Evolutionary conservation across 2,329 filamentous ascomycete genomes (phyloP).

Genomic region (Scolecobasidium constrictum): DNA sequence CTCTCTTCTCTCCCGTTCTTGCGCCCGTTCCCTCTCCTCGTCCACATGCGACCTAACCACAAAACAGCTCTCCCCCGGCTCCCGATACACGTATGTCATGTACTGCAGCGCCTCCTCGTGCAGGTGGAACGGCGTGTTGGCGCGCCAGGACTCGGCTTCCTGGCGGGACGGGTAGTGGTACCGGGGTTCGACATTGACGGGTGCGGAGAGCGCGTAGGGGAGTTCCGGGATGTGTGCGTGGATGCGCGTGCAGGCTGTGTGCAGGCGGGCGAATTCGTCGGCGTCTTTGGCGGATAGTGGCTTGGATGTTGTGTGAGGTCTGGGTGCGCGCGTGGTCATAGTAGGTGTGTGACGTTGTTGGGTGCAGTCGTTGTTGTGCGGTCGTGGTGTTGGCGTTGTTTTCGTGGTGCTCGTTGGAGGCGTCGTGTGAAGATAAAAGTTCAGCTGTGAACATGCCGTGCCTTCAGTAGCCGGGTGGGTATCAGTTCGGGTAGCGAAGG

Average conservation of each 20-base stretch:
- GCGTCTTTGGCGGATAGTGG: constrained; percentile 11
- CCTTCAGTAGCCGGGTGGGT: too few relatives aligned
- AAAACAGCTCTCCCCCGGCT: constrained; percentile 39
- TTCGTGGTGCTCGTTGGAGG: too few relatives aligned
- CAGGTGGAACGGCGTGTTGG: constrained; percentile 40
- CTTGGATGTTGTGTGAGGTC: too few relatives aligned
- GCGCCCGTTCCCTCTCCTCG: constrained; percentile 38
- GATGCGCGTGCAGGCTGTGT: constrained; percentile 32
- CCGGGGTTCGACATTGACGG: constrained; percentile 27
- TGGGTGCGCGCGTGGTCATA: too few relatives aligned
- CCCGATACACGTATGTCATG: constrained; percentile 49
- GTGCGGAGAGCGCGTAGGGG: constrained; percentile 38
- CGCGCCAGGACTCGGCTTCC: constrained; percentile 29
- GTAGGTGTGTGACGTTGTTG: too few relatives aligned
- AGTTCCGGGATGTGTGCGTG: constrained; percentile 27
- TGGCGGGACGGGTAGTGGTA: constrained; percentile 32
- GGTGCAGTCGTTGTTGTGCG: too few relatives aligned
- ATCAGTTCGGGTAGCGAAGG: too few relatives aligned
- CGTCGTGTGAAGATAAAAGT: too few relatives aligned
- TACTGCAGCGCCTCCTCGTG: constrained; percentile 51
- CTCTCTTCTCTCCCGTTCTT: too few relatives aligned
- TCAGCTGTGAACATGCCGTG: too few relatives aligned
- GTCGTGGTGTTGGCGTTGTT: too few relatives aligned
- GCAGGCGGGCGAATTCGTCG: constrained; percentile 27
- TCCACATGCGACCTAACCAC: constrained; percentile 42